These are phyloP conservation scores for Erythrobasidium yunnanense DNA, from an alignment of 768 basidiomycete species.

Conservation along the genomic window DNA sequence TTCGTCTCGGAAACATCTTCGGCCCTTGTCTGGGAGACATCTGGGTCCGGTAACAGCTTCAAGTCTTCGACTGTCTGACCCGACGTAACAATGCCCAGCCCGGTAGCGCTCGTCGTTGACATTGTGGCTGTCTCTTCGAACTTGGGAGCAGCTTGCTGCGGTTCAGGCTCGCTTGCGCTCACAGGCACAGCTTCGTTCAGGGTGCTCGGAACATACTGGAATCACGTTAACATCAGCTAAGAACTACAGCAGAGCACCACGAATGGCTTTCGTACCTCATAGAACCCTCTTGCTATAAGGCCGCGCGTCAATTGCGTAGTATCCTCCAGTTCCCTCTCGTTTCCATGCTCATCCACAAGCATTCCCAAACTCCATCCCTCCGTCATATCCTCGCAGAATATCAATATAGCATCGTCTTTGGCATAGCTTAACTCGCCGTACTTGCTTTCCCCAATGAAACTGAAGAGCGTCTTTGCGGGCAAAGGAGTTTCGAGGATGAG, in stretches of 20 bases:
- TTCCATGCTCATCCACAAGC: slow-evolving; percentile 11
- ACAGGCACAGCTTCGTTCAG: too few relatives aligned
- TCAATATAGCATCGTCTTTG: background rate
- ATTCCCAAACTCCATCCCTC: slow-evolving; percentile 10
- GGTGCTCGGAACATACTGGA: too few relatives aligned
- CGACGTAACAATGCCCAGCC: too few relatives aligned
- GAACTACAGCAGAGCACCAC: background rate
- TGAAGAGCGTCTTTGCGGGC: background rate
- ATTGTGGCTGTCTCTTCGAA: too few relatives aligned
- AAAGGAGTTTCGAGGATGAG: background rate
- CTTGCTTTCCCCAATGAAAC: background rate
- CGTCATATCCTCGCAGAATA: slow-evolving; percentile 17
- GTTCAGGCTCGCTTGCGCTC: too few relatives aligned
- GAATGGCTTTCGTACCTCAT: background rate
- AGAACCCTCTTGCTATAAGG: slow-evolving; percentile 5
- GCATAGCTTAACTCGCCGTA: background rate
- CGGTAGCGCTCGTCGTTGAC: too few relatives aligned
- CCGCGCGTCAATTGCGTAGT: background rate
- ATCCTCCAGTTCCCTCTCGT: background rate
- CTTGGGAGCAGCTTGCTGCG: too few relatives aligned
- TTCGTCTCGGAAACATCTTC: too few relatives aligned
- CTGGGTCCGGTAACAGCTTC: too few relatives aligned
- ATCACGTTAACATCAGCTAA: background rate
- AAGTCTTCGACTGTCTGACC: too few relatives aligned
- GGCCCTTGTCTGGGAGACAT: too few relatives aligned